phyloP scores from a whole-genome alignment of 192 early-diverging fungal genomes.

The Linnemannia exigua region DNA sequence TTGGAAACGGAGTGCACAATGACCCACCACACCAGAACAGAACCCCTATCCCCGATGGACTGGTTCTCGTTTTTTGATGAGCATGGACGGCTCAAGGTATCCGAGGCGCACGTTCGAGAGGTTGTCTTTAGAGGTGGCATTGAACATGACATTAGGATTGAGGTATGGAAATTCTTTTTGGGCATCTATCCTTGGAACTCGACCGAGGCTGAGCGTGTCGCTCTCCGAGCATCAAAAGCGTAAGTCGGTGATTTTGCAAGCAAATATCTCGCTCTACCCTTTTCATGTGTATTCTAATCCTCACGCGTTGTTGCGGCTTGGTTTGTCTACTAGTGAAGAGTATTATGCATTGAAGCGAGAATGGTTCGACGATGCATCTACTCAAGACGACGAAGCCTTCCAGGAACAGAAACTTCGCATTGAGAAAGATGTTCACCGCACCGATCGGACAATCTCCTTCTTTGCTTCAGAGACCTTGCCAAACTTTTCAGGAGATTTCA shows the following conservation, averaged over 20 bases:
- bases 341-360: constrained; percentile 75
- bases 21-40: constrained; percentile 63
- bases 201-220: constrained; percentile 77
- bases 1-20: constrained; percentile 60
- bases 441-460: constrained; percentile 89
- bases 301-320: neutral
- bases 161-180: constrained; percentile 93
- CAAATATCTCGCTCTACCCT: neutral
- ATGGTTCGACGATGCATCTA: constrained; percentile 74
- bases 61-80: constrained; percentile 82
- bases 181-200: constrained; percentile 89
- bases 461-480: constrained; percentile 79
- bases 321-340: constrained; percentile 59
- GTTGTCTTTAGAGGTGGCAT: constrained; percentile 84
- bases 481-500: constrained; percentile 61
- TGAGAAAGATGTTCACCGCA: constrained; percentile 98
- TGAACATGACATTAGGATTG: constrained; percentile 80
- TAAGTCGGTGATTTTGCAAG: constrained; percentile 42
- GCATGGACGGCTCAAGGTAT: constrained; percentile 62
- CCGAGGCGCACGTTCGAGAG: constrained; percentile 65
- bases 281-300: neutral
- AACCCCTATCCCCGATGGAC: constrained; percentile 71
- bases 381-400: constrained; percentile 69
- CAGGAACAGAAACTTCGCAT: constrained; percentile 83
- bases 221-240: constrained; percentile 65